Percentiles rank a stretch among this genome's conserved stretches.
Evolutionary conservation across 768 basidiomycete genomes (phyloP).

Genomic region (Tricholoma sp.): DNA sequence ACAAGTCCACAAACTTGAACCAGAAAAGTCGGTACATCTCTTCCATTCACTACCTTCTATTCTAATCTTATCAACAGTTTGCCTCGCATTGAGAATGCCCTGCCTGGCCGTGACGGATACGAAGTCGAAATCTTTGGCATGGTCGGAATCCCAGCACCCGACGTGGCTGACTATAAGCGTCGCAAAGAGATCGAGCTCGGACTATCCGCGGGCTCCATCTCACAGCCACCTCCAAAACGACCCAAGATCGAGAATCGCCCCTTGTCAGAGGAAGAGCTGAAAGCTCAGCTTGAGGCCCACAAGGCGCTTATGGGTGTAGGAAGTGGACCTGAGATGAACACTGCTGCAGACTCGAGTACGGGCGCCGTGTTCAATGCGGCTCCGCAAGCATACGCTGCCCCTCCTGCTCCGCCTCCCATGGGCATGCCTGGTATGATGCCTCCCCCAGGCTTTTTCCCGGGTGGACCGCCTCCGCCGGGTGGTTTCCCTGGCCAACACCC

Average conservation of each 20-base stretch:
- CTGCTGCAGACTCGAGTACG: conserved; percentile 36
- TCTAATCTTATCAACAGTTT: conserved; percentile 35
- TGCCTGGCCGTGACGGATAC: conserved; percentile 95
- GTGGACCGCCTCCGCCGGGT: conserved; percentile 35
- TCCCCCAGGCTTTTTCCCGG: conserved; percentile 38
- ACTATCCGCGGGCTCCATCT: conserved; percentile 73
- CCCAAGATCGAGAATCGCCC: conserved; percentile 75
- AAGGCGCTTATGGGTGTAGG: conserved; percentile 82
- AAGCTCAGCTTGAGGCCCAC: conserved; percentile 82
- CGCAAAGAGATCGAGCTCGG: conserved; percentile 94
- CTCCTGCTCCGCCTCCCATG: conserved; percentile 35
- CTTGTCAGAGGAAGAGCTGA: conserved; percentile 78
- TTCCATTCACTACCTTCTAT: neutral
- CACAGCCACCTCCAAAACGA: conserved; percentile 75
- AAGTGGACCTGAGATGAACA: conserved; percentile 31
- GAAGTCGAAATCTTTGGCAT: conserved; percentile 99
- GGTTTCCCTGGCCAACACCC: conserved; percentile 39
- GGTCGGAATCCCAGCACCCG: conserved; percentile 95
- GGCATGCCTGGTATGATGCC: conserved; percentile 33
- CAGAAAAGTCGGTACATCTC: conserved; percentile 62
- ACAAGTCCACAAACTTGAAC: conserved; percentile 98
- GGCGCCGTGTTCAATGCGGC: conserved; percentile 69
- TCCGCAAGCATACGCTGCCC: conserved; percentile 62
- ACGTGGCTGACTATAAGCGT: conserved; percentile 93
- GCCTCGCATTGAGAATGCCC: conserved; percentile 91